Base-by-base conservation (phyloP, 352 stramenopile species). In the Pythium volutum region DNA sequence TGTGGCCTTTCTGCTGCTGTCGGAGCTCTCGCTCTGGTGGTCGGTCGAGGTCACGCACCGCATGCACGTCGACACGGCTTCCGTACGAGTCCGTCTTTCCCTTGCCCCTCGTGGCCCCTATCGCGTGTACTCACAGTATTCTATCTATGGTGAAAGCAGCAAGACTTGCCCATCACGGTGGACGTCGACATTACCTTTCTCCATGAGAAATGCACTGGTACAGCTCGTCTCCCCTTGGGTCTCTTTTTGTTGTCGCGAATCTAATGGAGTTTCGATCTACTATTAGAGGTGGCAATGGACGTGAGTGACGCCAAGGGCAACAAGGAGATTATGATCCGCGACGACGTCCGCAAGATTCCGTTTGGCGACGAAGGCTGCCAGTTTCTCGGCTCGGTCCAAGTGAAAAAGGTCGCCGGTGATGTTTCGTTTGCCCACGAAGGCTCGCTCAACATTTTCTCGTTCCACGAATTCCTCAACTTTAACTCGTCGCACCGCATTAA, bases 381-480 rank as follows among this genome's bases (percentile, higher is more conserved):
- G 64, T 81, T 94, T 45, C 65, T 74, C 15, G 86, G 86, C 60
- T 70, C 67, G 3, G 80, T 87, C 23, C 75, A 88, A 36, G 70
- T 95, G 51, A 79, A 93, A 50, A 95, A 95, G 55, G 79, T 93
- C 52, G 84, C 82, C 26, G 86, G 82, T 5, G 84, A 93, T 59
- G 74, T 95, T 60, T 90, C 79, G 59, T 95, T 95, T 47, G 84
- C 79, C n/a, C 86, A 95, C 59, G 79, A 84, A 55, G 86, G 86
- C 34, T 89, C 84, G 65, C 67, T 95, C 64, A 92, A 84, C 39
- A 84, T 95, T 59, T 93, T 93, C 66, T 92, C 79, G 46, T 91
- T 93, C 60, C 74, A 82, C 55, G 84, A 95, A 41, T 94, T 95
- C 59, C 80, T 95, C 70, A 88, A 91, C 61, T 96, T 96, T 62